Evolutionary conservation across 2,329 filamentous ascomycete genomes (phyloP).

Genomic region (Helicocarpus griseus): DNA sequence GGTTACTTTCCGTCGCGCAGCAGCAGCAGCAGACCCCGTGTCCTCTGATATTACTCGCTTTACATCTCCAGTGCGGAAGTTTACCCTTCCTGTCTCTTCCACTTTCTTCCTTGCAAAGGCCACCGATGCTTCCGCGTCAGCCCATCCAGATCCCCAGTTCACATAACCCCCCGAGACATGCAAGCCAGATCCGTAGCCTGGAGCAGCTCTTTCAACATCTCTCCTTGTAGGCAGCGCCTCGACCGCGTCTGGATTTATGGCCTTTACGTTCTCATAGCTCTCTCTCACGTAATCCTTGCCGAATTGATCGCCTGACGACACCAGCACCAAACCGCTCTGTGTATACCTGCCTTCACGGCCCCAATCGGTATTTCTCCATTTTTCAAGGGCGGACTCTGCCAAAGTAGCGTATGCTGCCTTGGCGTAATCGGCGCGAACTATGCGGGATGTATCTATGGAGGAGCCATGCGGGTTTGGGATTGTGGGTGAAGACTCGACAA

Average conservation of each 20-base stretch:
- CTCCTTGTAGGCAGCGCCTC: slow-evolving; percentile 23
- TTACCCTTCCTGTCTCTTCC: slow-evolving; percentile 27
- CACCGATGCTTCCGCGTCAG: slow-evolving; percentile 33
- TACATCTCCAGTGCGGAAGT: slow-evolving; percentile 27
- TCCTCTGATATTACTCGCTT: slow-evolving; percentile 23
- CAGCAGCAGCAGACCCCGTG: not conserved
- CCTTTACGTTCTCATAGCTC: slow-evolving; percentile 32
- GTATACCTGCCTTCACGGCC: slow-evolving; percentile 35
- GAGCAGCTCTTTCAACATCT: slow-evolving; percentile 26
- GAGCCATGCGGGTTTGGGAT: slow-evolving; percentile 52
- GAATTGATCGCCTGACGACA: slow-evolving; percentile 25
- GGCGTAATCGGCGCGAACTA: slow-evolving; percentile 68
- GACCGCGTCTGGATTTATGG: slow-evolving; percentile 23
- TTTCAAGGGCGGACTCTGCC: slow-evolving; percentile 61
- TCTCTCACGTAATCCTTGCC: slow-evolving; percentile 28
- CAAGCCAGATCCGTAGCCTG: slow-evolving; percentile 25
- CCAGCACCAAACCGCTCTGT: slow-evolving; percentile 34
- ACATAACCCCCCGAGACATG: slow-evolving; percentile 34
- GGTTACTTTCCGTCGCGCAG: slow-evolving; percentile 16
- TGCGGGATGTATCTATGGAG: slow-evolving; percentile 52
- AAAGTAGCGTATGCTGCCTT: slow-evolving; percentile 67
- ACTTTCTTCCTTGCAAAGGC: slow-evolving; percentile 29
- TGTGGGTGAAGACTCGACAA: slow-evolving; percentile 45
- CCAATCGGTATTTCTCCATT: slow-evolving; percentile 45
- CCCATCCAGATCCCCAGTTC: slow-evolving; percentile 39